Conservation (phyloP, 148 eudicot species). For the Arbutus unedo region DNA sequence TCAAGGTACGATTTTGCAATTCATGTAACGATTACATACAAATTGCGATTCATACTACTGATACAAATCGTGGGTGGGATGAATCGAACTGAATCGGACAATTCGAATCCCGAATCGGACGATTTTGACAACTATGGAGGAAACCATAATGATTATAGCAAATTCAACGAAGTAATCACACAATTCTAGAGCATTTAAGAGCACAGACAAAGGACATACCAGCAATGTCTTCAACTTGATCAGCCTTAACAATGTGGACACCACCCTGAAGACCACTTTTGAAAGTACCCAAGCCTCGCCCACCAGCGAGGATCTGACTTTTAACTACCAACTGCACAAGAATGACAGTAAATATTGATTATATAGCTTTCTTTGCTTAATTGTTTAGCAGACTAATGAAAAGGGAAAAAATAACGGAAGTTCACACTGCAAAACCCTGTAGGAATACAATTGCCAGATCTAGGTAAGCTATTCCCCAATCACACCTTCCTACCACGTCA, state of each 20-base stretch:
- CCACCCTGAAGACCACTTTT: constrained; percentile 89
- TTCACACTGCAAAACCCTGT: background rate
- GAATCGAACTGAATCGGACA: no score
- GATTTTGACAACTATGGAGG: no score
- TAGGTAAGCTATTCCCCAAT: background rate
- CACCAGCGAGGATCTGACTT: constrained; percentile 97
- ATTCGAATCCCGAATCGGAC: no score
- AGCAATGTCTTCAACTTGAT: constrained; percentile 68
- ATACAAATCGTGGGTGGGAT: no score
- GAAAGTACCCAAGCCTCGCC: constrained; percentile 92
- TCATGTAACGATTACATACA: no score
- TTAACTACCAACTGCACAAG: constrained; percentile 82
- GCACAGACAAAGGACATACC: constrained; percentile 39
- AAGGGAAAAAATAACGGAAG: background rate
- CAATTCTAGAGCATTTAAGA: background rate
- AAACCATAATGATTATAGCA: background rate
- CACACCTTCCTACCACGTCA: no score
- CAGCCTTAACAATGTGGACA: constrained; percentile 84
- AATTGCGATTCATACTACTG: no score
- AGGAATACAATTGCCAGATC: background rate
- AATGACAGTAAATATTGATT: constrained; percentile 12
- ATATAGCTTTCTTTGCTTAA: background rate
- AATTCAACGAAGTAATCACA: background rate
- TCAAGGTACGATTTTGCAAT: no score
- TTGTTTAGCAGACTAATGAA: background rate